Conservation (phyloP, 805 yeast species). For the Barnettozyma wickerhamii region DNA sequence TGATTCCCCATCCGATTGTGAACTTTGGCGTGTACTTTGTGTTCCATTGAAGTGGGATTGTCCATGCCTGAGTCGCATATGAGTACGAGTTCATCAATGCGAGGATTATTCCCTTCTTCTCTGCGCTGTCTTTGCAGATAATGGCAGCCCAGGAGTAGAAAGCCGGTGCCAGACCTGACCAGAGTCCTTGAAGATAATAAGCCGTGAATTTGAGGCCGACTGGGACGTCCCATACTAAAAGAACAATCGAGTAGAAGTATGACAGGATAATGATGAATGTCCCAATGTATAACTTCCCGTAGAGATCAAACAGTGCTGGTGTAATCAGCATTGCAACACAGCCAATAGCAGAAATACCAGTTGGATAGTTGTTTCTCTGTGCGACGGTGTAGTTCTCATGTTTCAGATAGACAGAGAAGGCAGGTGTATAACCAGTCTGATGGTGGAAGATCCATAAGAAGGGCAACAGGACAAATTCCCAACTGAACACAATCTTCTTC, state of each 20-base stretch:
- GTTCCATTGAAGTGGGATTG: slow-evolving; percentile 12
- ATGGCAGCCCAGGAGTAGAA: slow-evolving; percentile 12
- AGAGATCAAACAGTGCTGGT: slow-evolving; percentile 5
- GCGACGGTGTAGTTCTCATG: slow-evolving; percentile 2
- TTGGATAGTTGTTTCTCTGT: slow-evolving; percentile 8
- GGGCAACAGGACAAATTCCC: slow-evolving; percentile 1
- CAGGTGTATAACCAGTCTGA: slow-evolving; percentile 1
- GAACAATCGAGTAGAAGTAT: not conserved
- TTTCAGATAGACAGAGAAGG: slow-evolving; percentile 2
- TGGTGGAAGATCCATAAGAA: slow-evolving; percentile 7
- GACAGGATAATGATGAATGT: not conserved
- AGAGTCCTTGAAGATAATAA: not conserved
- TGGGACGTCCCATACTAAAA: slow-evolving; percentile 1
- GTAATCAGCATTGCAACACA: not conserved
- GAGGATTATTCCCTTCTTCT: slow-evolving; percentile 10
- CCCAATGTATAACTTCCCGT: not conserved
- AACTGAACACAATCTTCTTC: slow-evolving; percentile 28
- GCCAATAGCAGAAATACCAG: slow-evolving; percentile 3
- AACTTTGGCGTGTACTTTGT: slow-evolving; percentile 8
- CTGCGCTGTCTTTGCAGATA: slow-evolving; percentile 11
- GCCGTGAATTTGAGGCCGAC: slow-evolving; percentile 1
- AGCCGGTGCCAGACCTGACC: slow-evolving; percentile 9
- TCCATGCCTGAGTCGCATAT: slow-evolving; percentile 14
- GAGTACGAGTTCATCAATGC: slow-evolving; percentile 12
- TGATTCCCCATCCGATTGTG: slow-evolving; percentile 7